phyloP scores from a whole-genome alignment of 164 flowering plant species.

The Chimonanthus salicifolius region DNA sequence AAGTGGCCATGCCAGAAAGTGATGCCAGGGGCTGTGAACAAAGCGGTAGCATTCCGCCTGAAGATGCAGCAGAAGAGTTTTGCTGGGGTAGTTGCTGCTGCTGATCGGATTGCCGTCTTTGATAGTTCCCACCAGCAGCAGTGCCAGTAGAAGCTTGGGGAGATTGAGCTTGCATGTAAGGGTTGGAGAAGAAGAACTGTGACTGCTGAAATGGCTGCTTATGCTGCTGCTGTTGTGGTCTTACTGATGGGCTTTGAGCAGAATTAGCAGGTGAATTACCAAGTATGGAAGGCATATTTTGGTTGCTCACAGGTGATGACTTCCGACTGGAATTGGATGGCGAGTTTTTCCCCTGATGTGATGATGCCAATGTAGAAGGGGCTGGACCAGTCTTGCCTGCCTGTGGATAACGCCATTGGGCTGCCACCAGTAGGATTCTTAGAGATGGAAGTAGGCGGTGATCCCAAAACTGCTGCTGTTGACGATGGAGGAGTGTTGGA shows the following conservation, averaged over 20 bases:
- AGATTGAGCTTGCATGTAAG: slow-evolving; percentile 49
- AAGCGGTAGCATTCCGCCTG: slow-evolving; percentile 51
- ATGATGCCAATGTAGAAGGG: slow-evolving; percentile 20
- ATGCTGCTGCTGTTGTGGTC: slow-evolving; percentile 19
- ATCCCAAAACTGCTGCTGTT: slow-evolving; percentile 47
- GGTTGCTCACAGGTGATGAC: slow-evolving; percentile 68
- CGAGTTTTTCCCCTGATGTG: slow-evolving; percentile 47
- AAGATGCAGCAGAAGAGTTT: slow-evolving; percentile 33
- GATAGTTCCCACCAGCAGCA: slow-evolving; percentile 41
- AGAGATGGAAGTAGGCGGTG: slow-evolving; percentile 64
- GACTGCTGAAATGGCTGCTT: slow-evolving; percentile 42
- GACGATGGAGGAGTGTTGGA: slow-evolving; percentile 38
- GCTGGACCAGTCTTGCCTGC: slow-evolving; percentile 42
- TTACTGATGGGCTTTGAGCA: slow-evolving; percentile 24
- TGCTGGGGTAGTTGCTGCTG: slow-evolving; percentile 34
- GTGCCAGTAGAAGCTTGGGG: slow-evolving; percentile 23
- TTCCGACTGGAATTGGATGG: slow-evolving; percentile 43
- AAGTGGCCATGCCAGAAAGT: slow-evolving; percentile 27
- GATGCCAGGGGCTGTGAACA: slow-evolving; percentile 31
- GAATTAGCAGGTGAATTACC: slow-evolving; percentile 47
- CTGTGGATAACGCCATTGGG: slow-evolving; percentile 61
- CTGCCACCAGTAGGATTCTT: slow-evolving; percentile 61
- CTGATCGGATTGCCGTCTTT: slow-evolving; percentile 47
- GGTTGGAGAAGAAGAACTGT: slow-evolving; percentile 44
- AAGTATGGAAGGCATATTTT: slow-evolving; percentile 53